phyloP scores from a whole-genome alignment of 2,329 filamentous ascomycete species.

The Pleomassaria siparia region DNA sequence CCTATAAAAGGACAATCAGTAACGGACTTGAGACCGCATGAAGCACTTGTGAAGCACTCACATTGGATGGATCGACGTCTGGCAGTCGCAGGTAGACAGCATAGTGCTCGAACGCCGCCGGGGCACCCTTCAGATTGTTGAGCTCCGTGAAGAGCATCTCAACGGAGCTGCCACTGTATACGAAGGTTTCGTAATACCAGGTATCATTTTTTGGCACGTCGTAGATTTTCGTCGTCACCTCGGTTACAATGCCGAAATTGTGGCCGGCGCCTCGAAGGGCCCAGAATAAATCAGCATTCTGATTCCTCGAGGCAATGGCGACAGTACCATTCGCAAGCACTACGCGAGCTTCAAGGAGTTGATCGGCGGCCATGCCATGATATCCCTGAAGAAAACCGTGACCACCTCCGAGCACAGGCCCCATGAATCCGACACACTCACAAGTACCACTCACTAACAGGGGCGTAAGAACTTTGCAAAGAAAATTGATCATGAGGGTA shows the following conservation, averaged over 20 bases:
- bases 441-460: slow-evolving; percentile 20
- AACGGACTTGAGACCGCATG: no score
- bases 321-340: slow-evolving; percentile 42
- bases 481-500: no score
- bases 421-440: slow-evolving; percentile 53
- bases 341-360: slow-evolving; percentile 29
- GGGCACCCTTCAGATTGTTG: no score
- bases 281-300: slow-evolving; percentile 45
- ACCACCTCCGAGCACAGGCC: slow-evolving; percentile 59
- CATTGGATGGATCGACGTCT: no score
- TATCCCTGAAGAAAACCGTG: slow-evolving; percentile 58
- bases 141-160: no score
- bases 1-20: no score
- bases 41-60: no score
- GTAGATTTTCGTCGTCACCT: slow-evolving; percentile 21
- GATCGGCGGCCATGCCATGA: slow-evolving; percentile 38
- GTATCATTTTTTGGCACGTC: slow-evolving; percentile 7
- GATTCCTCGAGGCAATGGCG: slow-evolving; percentile 20
- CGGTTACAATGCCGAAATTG: slow-evolving; percentile 33
- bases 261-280: slow-evolving; percentile 40
- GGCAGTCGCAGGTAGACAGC: no score
- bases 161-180: no score
- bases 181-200: slow-evolving; percentile 8
- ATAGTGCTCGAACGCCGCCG: no score
- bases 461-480: neutral